Evolutionary conservation across 2,329 filamentous ascomycete genomes (phyloP), one percentile per base, ranked within the genome.

Genomic region (Exophiala xenobiotica): DNA sequence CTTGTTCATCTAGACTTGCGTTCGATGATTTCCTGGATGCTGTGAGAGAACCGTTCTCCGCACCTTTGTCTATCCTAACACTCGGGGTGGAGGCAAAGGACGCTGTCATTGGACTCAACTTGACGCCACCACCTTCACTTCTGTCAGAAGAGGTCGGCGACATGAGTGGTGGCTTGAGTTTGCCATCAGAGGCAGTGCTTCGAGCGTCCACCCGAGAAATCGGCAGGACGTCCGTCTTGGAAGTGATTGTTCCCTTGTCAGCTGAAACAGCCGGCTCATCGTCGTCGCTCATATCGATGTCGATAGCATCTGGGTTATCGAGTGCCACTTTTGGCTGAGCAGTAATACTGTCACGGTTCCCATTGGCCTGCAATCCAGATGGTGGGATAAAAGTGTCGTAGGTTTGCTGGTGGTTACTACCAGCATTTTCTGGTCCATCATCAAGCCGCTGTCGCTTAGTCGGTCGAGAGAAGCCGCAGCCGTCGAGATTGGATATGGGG

Each of bases 221-320:
- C 5, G 39, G 33, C 3, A 45, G 4, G 24, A 39, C 33, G 8
- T 29, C 35, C 19, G 26, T 16, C 26, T 38, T 38, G 22, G 29
- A 5, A n/a, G n/a, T n/a, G n/a, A n/a, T n/a, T n/a, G n/a, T n/a
- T n/a, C n/a, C n/a, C n/a, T n/a, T n/a, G n/a, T n/a, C n/a, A n/a
- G n/a, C n/a, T n/a, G n/a, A n/a, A n/a, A n/a, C n/a, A n/a, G n/a
- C 41, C 1, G 58, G 66, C 2, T 68, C 70, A 1, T 78, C 75
- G 6, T 80, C 75, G 12, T 79, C 77, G 26, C 82, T 80, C 61
- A 82, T 70, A 54, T 86, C 84, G 14, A 91, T 76, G 62, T 59
- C 54, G 35, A 59, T 57, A 9, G 50, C 47, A 44, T 62, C 60
- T 12, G 60, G 60, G 49, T 62, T 62, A 27, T 37, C 38, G 31